Conservation (phyloP, 805 yeast genomes). For the Candida ascalaphidarum region DNA sequence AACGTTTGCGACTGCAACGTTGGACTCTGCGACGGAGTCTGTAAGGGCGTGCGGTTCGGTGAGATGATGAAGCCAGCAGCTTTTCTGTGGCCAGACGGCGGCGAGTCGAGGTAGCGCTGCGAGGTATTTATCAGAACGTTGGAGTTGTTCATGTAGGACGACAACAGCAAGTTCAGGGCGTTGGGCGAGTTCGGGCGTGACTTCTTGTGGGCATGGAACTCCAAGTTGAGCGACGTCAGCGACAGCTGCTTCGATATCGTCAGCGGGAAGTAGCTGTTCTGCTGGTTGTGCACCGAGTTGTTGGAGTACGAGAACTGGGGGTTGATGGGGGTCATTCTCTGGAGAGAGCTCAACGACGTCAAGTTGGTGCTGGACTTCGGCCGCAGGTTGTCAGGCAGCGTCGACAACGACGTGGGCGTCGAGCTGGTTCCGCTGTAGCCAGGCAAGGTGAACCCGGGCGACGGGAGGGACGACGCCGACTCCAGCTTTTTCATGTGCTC, state of each 20-base stretch:
- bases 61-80: constrained; percentile 18
- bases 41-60: constrained; percentile 40
- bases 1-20: constrained; percentile 21
- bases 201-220: constrained; percentile 29
- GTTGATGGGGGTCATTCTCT: constrained; percentile 37
- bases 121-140: neutral
- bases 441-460: no score
- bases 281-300: constrained; percentile 8
- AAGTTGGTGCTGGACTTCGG: constrained; percentile 16
- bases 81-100: constrained; percentile 1
- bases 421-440: constrained; percentile 13
- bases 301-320: constrained; percentile 5
- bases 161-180: constrained; percentile 5
- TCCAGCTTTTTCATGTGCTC: constrained; percentile 15
- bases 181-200: constrained; percentile 43
- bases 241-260: constrained; percentile 15
- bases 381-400: constrained; percentile 24
- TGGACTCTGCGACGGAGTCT: constrained; percentile 44
- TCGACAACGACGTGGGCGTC: constrained; percentile 20
- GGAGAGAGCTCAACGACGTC: constrained; percentile 13
- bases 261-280: constrained; percentile 7
- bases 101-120: neutral
- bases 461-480: constrained; percentile 18
- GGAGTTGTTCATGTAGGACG: constrained; percentile 4
- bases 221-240: constrained; percentile 26